Percentiles rank a stretch among this genome's conserved stretches.
phyloP scores from a whole-genome alignment of 106 monocot genomes.

The Apostasia ramifera region DNA sequence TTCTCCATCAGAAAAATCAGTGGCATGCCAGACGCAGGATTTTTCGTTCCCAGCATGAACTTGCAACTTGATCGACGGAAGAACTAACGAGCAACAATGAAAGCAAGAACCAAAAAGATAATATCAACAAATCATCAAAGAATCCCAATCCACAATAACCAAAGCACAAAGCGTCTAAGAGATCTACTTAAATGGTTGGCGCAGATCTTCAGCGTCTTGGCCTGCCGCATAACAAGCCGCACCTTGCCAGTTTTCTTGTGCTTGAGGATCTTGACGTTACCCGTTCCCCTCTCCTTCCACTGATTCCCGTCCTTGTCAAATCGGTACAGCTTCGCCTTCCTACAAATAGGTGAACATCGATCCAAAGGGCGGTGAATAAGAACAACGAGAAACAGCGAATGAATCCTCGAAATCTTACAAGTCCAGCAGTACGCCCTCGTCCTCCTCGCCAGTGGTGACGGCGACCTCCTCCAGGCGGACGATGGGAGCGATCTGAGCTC shows the following conservation, averaged over 20 bases:
- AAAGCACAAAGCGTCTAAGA: neutral
- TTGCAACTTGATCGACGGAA: conserved; percentile 59
- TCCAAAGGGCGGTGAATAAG: neutral
- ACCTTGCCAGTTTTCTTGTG: conserved; percentile 77
- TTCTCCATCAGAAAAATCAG: conserved; percentile 92
- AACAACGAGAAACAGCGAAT: neutral
- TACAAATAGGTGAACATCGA: conserved; percentile 7
- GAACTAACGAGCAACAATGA: conserved; percentile 32
- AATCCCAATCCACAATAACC: neutral
- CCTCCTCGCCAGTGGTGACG: conserved; percentile 89
- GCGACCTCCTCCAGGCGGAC: conserved; percentile 81
- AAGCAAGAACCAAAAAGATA: neutral
- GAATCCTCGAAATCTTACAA: conserved; percentile 26
- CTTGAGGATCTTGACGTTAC: conserved; percentile 80
- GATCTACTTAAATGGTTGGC: conserved; percentile 73
- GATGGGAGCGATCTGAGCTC: conserved; percentile 80
- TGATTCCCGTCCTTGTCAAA: conserved; percentile 92
- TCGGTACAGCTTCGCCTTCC: conserved; percentile 92
- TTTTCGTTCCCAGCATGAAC: conserved; percentile 92
- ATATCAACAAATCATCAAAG: neutral
- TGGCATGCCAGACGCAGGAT: conserved; percentile 94
- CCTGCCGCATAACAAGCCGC: conserved; percentile 85
- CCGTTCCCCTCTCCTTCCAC: conserved; percentile 93
- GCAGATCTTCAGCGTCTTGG: conserved; percentile 97
- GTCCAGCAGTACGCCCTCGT: conserved; percentile 71